These are phyloP conservation scores for Stropharia rugosoannulata DNA, from an alignment of 768 basidiomycete species.

Conservation along the genomic window DNA sequence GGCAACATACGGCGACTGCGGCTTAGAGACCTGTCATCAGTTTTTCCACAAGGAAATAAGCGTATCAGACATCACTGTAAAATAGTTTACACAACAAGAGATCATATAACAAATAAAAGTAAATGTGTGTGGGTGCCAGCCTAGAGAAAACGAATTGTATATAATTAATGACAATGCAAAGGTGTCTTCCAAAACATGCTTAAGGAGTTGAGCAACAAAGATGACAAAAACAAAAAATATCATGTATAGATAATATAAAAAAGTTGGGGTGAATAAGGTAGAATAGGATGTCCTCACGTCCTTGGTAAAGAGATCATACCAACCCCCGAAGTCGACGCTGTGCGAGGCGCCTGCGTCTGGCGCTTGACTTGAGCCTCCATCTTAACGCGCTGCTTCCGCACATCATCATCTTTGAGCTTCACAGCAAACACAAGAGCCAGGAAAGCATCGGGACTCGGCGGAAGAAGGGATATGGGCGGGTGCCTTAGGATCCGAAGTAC, in stretches of 20 bases:
- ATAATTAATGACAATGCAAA: background rate
- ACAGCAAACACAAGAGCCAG: constrained; percentile 59
- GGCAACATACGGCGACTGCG: too few relatives aligned
- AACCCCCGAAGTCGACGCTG: constrained; percentile 17
- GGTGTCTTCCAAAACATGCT: background rate
- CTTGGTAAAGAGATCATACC: constrained; percentile 27
- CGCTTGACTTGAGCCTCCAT: constrained; percentile 73
- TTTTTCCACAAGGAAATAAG: too few relatives aligned
- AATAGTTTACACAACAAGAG: too few relatives aligned
- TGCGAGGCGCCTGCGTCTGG: constrained; percentile 43
- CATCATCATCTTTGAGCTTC: constrained; percentile 78
- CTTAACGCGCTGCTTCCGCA: constrained; percentile 73
- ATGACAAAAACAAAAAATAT: background rate
- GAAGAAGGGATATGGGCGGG: constrained; percentile 54
- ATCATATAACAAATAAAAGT: too few relatives aligned
- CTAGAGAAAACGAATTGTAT: too few relatives aligned
- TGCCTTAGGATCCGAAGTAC: constrained; percentile 47
- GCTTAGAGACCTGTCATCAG: too few relatives aligned
- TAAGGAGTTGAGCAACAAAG: background rate
- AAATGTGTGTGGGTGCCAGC: too few relatives aligned
- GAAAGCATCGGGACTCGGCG: constrained; percentile 59
- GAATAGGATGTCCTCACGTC: constrained; percentile 6
- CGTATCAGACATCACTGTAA: too few relatives aligned
- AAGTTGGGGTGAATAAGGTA: background rate
- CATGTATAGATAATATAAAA: background rate